Conservation (phyloP, 129 eudicot species). For the Arctium minus region DNA sequence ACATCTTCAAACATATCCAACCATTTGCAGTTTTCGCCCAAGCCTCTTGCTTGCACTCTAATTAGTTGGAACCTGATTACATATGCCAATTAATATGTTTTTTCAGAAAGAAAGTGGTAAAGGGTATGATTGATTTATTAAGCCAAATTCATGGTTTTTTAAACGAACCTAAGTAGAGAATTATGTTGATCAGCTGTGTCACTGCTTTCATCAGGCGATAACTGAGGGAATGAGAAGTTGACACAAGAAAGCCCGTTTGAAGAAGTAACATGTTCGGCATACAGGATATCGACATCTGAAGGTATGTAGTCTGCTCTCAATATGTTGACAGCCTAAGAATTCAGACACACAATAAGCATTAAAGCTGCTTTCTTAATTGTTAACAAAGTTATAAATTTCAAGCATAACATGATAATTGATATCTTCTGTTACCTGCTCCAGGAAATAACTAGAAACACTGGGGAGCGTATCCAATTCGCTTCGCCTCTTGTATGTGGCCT, state of each 20-base stretch:
- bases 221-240: conserved; percentile 75
- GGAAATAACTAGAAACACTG: conserved; percentile 70
- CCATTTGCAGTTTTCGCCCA: conserved; percentile 94
- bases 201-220: conserved; percentile 42
- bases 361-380: background rate
- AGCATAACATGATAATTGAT: background rate
- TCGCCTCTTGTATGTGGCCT: conserved; percentile 84
- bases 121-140: background rate
- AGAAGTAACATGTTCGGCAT: conserved; percentile 95
- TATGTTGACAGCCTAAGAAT: conserved; percentile 69
- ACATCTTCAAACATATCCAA: conserved; percentile 96
- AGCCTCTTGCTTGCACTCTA: conserved; percentile 86
- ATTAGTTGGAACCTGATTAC: conserved; percentile 73
- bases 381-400: background rate
- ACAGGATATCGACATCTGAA: conserved; percentile 76
- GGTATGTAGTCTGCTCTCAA: conserved; percentile 73
- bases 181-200: conserved; percentile 55
- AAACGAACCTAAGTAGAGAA: conserved; percentile 62
- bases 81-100: background rate
- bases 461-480: conserved; percentile 77
- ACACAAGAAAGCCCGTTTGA: conserved; percentile 89
- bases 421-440: conserved; percentile 68
- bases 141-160: background rate
- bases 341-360: background rate
- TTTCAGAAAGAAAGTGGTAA: background rate